These are phyloP conservation scores for Holtermanniella nyarrowii DNA, from an alignment of 768 basidiomycete genomes.

Conservation along the genomic window DNA sequence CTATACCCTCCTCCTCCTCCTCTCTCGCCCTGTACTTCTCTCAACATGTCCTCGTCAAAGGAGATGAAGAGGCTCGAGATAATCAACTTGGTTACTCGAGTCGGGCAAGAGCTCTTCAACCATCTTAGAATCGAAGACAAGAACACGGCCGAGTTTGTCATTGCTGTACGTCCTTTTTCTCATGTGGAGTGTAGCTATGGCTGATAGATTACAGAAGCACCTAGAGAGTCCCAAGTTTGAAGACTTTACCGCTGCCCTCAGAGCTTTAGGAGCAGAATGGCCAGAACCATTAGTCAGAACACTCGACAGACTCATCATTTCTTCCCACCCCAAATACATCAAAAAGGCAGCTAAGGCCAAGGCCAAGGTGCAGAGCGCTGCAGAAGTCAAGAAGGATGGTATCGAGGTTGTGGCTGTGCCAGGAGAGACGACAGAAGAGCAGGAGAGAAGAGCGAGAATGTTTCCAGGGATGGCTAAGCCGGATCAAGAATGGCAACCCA, in stretches of 20 bases:
- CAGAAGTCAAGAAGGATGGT: constrained; percentile 9
- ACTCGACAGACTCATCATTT: constrained; percentile 86
- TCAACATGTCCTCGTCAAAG: constrained; percentile 22
- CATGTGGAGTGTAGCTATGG: not conserved
- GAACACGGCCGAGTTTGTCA: constrained; percentile 88
- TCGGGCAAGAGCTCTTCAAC: constrained; percentile 87
- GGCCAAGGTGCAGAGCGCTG: constrained; percentile 33
- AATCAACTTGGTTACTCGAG: constrained; percentile 79
- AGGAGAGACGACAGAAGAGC: constrained; percentile 49
- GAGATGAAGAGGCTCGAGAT: constrained; percentile 89
- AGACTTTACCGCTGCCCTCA: constrained; percentile 71
- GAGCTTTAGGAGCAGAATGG: constrained; percentile 67
- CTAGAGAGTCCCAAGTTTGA: constrained; percentile 74
- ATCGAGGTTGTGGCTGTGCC: constrained; percentile 2
- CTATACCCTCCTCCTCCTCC: not conserved
- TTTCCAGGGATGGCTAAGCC: constrained; percentile 83
- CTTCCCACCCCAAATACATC: constrained; percentile 92
- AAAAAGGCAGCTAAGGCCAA: constrained; percentile 49
- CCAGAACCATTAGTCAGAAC: constrained; percentile 84
- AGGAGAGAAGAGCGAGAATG: constrained; percentile 63
- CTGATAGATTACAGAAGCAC: constrained; percentile 41
- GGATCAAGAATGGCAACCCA: constrained; percentile 57
- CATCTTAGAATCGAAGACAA: constrained; percentile 72
- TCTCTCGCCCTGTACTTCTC: not conserved
- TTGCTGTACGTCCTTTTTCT: constrained; percentile 45